A percentile compares a stretch with the other conserved stretches of the same genome.
phyloP scores from a whole-genome alignment of 495 filamentous ascomycete genomes.

The Xanthoparmelia taractica region DNA sequence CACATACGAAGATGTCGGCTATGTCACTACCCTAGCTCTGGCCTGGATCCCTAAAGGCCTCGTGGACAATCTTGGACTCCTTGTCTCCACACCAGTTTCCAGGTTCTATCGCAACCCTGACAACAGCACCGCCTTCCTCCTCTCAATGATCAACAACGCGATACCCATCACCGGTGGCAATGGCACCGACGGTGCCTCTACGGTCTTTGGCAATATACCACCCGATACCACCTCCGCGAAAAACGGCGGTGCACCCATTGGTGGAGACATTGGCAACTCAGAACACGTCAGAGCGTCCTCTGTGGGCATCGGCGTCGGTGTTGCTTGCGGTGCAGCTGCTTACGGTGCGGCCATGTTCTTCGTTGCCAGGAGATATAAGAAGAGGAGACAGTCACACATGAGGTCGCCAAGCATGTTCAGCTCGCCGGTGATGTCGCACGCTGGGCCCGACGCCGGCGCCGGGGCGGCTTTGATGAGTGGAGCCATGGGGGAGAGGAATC shows the following conservation, averaged over 20 bases:
- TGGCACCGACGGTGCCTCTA: slow-evolving; percentile 29
- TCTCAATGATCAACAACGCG: slow-evolving; percentile 72
- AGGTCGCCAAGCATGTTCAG: slow-evolving; percentile 62
- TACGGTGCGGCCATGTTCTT: slow-evolving; percentile 99
- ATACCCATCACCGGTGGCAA: slow-evolving; percentile 67
- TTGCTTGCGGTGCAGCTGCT: slow-evolving; percentile 71
- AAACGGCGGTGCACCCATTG: slow-evolving; percentile 39
- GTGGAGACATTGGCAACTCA: slow-evolving; percentile 42
- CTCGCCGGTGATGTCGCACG: slow-evolving; percentile 46
- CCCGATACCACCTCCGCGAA: slow-evolving; percentile 21
- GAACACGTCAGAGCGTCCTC: slow-evolving; percentile 61
- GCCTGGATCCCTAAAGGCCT: slow-evolving; percentile 62
- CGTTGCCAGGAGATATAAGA: slow-evolving; percentile 87
- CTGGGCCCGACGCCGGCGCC: slow-evolving; percentile 35
- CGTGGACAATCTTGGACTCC: slow-evolving; percentile 52
- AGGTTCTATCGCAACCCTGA: slow-evolving; percentile 64
- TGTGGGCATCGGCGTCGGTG: slow-evolving; percentile 74
- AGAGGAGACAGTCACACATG: slow-evolving; percentile 70
- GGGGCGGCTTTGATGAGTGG: slow-evolving; percentile 42
- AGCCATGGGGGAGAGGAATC: slow-evolving; percentile 38
- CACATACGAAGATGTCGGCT: slow-evolving; percentile 59
- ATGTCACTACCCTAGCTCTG: slow-evolving; percentile 74
- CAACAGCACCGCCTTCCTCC: slow-evolving; percentile 54
- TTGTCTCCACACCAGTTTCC: slow-evolving; percentile 60
- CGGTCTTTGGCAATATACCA: slow-evolving; percentile 27